phyloP scores from a whole-genome alignment of 148 eudicot genomes.

The Fagopyrum homotropicum region DNA sequence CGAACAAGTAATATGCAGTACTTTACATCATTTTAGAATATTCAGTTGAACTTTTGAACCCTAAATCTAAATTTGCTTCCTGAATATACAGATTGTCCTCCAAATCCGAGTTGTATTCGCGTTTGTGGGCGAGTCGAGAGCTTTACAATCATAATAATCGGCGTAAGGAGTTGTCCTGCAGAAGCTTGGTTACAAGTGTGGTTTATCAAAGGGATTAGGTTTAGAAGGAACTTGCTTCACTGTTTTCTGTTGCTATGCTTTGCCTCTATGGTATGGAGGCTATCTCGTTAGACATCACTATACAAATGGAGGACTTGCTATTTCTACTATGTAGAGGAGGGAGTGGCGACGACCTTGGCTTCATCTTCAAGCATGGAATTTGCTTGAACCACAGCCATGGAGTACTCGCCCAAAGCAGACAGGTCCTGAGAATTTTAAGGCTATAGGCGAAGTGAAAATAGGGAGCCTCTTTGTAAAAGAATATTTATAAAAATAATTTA shows the following conservation, averaged over 20 bases:
- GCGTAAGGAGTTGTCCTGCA: conserved; percentile 70
- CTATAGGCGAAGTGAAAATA: too few species aligned
- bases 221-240: conserved; percentile 92
- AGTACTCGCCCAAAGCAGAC: too few species aligned
- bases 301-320: conserved; percentile 97
- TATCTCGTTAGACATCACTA: conserved; percentile 86
- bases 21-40: not conserved
- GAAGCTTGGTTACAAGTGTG: conserved; percentile 81
- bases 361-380: too few species aligned
- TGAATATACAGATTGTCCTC: conserved; percentile 55
- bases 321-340: conserved; percentile 99
- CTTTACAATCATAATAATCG: conserved; percentile 66
- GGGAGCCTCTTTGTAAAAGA: too few species aligned
- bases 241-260: conserved; percentile 92
- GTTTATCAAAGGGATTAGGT: conserved; percentile 89
- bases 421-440: too few species aligned
- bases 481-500: too few species aligned
- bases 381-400: too few species aligned
- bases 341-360: too few species aligned
- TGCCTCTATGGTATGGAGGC: conserved; percentile 97
- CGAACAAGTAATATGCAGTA: conserved; percentile 57
- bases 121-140: conserved; percentile 86
- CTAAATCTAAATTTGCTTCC: not conserved
- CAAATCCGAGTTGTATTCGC: conserved; percentile 90
- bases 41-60: not conserved